Evolutionary conservation across 1,284 basidiomycete species (phyloP).

Genomic region (Pascua guehoae): DNA sequence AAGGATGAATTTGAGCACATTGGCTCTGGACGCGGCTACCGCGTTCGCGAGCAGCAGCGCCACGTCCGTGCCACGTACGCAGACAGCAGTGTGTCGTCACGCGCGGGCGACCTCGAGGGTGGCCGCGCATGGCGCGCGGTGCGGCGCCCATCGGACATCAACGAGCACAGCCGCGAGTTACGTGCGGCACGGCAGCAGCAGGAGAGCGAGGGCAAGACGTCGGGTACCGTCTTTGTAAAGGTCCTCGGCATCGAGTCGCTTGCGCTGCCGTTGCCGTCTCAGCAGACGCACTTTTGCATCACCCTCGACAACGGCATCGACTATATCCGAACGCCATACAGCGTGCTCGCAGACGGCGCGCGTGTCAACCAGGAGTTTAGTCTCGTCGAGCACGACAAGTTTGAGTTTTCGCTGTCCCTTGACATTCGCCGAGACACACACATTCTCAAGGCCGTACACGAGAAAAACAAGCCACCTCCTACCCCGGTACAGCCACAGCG

Average conservation of each 20-base stretch:
- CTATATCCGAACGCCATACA: slow-evolving; percentile 87
- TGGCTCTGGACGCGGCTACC: slow-evolving; percentile 54
- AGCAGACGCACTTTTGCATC: slow-evolving; percentile 74
- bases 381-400: slow-evolving; percentile 64
- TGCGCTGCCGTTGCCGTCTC: slow-evolving; percentile 66
- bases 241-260: slow-evolving; percentile 74
- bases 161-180: slow-evolving; percentile 87
- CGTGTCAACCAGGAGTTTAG: slow-evolving; percentile 91
- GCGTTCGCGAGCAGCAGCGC: slow-evolving; percentile 63
- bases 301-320: slow-evolving; percentile 96
- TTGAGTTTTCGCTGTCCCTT: slow-evolving; percentile 82
- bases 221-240: slow-evolving; percentile 91
- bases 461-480: slow-evolving; percentile 43
- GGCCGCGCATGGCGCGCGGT: slow-evolving; percentile 85
- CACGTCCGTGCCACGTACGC: slow-evolving; percentile 68
- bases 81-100: slow-evolving; percentile 60
- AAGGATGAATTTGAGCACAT: slow-evolving; percentile 42
- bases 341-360: slow-evolving; percentile 60
- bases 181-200: slow-evolving; percentile 72
- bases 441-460: slow-evolving; percentile 62
- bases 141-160: slow-evolving; percentile 88
- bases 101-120: slow-evolving; percentile 72
- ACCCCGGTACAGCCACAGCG: neutral
- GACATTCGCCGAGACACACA: slow-evolving; percentile 80
- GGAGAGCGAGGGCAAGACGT: slow-evolving; percentile 65